Base-by-base conservation (phyloP, 202 grass and related monocot species). In the Zizania palustris region DNA sequence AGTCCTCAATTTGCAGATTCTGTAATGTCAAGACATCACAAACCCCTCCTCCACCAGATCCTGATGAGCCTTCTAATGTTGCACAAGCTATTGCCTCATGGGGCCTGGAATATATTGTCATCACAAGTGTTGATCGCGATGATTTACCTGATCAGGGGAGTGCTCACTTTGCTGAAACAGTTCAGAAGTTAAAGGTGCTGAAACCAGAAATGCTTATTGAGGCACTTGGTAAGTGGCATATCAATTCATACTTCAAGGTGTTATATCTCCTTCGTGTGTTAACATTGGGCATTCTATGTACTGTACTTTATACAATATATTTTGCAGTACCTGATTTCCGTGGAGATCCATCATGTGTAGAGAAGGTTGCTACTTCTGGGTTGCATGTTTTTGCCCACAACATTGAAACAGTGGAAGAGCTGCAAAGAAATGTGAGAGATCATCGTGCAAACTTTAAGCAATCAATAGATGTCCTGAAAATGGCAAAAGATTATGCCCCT, bases 341-440 rank as follows among this genome's bases (percentile, higher is more conserved):
- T 65, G 96, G 91, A 73, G 91, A 98, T 59, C 15, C 57, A 35
- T 83, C 63, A 46, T 98, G 91, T 76, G 87, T 98, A 73, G 87
- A 95, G 63, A 85, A 81, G 84, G 96, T 95, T 75, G 91, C 89
- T 42, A 95, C 75, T 28, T 98, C 95, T 60, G 96, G 96, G 28
- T 69, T 98, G 67, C 89, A 98, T 92, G 96, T 98, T 75, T 95
- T 98, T 45, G 91, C 96, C 33, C 96, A 98, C 85, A 98, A 98
- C 55, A 95, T 98, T 72, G 96, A 98, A 83, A 95, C 91, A 12
- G 91, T 98, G 51, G 85, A 98, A 84, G 91, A 98, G 28, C 81
- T 98, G 74, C 96, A 95, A 75, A 84, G 84, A 33, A 84, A 15
- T 75, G 96, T 98, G 41, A 75, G 96, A 69, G 96, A 95, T 37